Evolutionary conservation across 108 stramenopile species (phyloP).

Genomic region (Discostella pseudostelligera): DNA sequence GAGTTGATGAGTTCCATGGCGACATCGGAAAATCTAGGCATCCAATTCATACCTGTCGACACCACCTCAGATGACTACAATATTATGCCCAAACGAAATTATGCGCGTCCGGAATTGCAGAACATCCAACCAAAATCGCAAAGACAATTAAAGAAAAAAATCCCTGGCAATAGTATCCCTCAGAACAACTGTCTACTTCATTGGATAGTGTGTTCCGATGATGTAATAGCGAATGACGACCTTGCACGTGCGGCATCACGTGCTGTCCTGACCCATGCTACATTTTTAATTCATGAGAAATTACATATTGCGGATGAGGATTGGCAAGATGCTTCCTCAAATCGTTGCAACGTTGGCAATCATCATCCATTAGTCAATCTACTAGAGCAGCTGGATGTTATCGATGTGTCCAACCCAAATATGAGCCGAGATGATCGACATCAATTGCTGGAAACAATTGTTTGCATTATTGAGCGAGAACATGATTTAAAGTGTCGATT

Average conservation of each 20-base stretch:
- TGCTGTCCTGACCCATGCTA: conserved; percentile 41
- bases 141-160: conserved; percentile 14
- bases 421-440: conserved; percentile 20
- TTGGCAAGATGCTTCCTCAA: conserved; percentile 7
- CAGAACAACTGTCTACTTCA: neutral
- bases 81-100: neutral
- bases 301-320: conserved; percentile 22
- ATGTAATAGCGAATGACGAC: neutral
- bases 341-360: neutral
- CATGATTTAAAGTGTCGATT: neutral
- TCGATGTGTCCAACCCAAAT: conserved; percentile 41
- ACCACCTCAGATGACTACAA: neutral
- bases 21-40: neutral
- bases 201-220: conserved; percentile 11
- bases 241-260: conserved; percentile 16
- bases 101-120: neutral
- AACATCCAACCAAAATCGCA: neutral
- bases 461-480: conserved; percentile 2
- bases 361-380: neutral
- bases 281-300: conserved; percentile 22
- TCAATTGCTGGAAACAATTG: conserved; percentile 8
- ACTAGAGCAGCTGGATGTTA: conserved; percentile 14
- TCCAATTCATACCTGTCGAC: conserved; percentile 19
- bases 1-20: conserved; percentile 3
- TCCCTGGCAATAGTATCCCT: neutral